Evolutionary conservation across 176 grass and related monocot genomes (phyloP), one percentile per base, ranked within the genome.

Genomic region (Elaeis guineensis): DNA sequence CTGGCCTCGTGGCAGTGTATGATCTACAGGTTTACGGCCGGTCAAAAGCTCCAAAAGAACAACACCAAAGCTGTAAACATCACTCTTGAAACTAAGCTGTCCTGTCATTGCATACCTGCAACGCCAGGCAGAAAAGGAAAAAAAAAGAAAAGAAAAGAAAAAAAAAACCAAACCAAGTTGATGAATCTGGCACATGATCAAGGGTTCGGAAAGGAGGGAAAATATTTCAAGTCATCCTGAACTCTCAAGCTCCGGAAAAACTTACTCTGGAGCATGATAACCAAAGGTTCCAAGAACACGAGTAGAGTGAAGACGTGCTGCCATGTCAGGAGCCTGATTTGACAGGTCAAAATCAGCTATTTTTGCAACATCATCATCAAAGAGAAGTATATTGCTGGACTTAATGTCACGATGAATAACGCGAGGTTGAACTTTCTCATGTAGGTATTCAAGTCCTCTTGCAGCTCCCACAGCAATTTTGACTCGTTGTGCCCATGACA

Each of bases 221-320:
- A 9, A 9, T 9, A 35, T 35, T 35, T 9, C 6, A 6, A 35
- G 30, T 35, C 8, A 35, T 7, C 30, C 30, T 35, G 30, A 35
- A 7, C 8, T 35, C 6, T 35, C 30, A 35, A 35, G 6, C 1
- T 11, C 32, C 2, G 32, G 6, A 35, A 35, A 11, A 35, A 82
- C 87, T n/a, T 82, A 90, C 87, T 90, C 87, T 25, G 87, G 87
- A 24, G 87, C 87, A 77, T 90, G 87, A 66, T 90, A 90, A 73
- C 87, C 87, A 20, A 90, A 90, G 22, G 87, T 90, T 65, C 87
- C 87, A 19, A 90, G 82, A 77, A 90, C 87, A 66, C 87, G 81
- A 82, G 87, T 90, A 51, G 87, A 90, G 72, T 90, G 87, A 69
- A 90, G 82, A 23, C 87, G 82, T 70, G n/a, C n/a, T n/a, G n/a